A percentile compares a stretch with the other conserved stretches of the same genome.
These are phyloP conservation scores for Castanea sativa DNA, from an alignment of 306 rosid genomes.

Conservation along the genomic window DNA sequence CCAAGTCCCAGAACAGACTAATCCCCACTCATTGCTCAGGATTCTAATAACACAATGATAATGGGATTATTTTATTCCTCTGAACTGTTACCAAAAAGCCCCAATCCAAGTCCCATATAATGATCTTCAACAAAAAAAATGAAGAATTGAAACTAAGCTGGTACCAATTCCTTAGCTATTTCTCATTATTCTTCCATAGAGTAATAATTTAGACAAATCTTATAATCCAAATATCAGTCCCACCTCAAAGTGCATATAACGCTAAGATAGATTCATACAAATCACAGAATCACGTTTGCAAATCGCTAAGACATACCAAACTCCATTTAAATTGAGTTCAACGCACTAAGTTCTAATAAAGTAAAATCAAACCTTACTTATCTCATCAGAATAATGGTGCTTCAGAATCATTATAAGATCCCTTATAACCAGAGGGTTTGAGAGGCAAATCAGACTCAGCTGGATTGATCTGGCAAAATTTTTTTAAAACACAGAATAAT, in stretches of 20 bases:
- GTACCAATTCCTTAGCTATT: too few relatives aligned
- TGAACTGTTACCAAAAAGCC: too few relatives aligned
- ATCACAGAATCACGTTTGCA: neutral
- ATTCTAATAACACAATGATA: too few relatives aligned
- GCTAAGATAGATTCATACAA: neutral
- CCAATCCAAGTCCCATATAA: too few relatives aligned
- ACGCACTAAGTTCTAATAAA: too few relatives aligned
- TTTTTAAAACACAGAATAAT: neutral
- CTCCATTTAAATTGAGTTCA: too few relatives aligned
- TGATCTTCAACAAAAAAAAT: too few relatives aligned
- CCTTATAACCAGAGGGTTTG: conserved; percentile 35
- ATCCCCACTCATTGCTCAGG: too few relatives aligned
- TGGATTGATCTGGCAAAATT: conserved; percentile 36
- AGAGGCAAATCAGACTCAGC: conserved; percentile 50
- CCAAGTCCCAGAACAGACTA: too few relatives aligned
- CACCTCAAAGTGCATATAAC: neutral
- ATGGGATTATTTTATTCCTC: too few relatives aligned
- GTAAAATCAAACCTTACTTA: too few relatives aligned
- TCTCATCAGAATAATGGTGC: conserved; percentile 38
- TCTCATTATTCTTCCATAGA: neutral
- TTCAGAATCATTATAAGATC: conserved; percentile 31
- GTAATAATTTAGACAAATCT: neutral
- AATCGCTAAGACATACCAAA: neutral
- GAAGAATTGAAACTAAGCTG: too few relatives aligned
- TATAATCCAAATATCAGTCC: neutral